phyloP scores from a whole-genome alignment of 2,329 filamentous ascomycete genomes.

The Podosphaera aphanis region DNA sequence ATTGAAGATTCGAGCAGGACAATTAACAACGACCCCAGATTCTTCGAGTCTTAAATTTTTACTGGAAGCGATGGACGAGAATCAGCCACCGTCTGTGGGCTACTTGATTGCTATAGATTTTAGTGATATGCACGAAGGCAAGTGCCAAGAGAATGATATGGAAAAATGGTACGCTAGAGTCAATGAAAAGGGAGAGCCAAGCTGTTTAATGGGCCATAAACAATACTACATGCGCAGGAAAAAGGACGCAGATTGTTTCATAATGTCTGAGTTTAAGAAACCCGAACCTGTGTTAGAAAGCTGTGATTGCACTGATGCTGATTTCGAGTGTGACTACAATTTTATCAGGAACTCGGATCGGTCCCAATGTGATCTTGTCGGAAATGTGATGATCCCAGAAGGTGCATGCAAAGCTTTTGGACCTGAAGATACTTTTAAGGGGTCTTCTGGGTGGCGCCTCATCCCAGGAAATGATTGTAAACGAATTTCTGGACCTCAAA shows the following conservation, averaged over 20 bases:
- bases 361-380: constrained; percentile 42
- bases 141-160: constrained; percentile 62
- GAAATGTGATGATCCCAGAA: constrained; percentile 39
- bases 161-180: constrained; percentile 74
- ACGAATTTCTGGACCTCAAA: constrained; percentile 32
- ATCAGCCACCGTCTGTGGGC: constrained; percentile 28
- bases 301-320: constrained; percentile 60
- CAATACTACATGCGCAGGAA: constrained; percentile 72
- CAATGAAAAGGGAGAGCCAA: constrained; percentile 56
- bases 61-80: constrained; percentile 34
- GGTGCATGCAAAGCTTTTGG: constrained; percentile 39
- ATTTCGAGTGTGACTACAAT: constrained; percentile 95
- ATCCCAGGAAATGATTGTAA: constrained; percentile 68
- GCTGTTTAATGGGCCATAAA: constrained; percentile 88
- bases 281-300: constrained; percentile 42
- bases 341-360: constrained; percentile 46
- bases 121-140: constrained; percentile 50
- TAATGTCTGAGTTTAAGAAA: constrained; percentile 67
- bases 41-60: constrained; percentile 85
- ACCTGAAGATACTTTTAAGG: constrained; percentile 44
- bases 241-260: constrained; percentile 69
- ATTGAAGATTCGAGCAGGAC: constrained; percentile 33
- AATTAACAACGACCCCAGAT: constrained; percentile 73
- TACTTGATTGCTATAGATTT: constrained; percentile 66
- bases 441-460: constrained; percentile 72